phyloP scores from a whole-genome alignment of 2,329 filamentous ascomycete genomes.

The Ophiognomonia clavigignenti-juglandacearum region DNA sequence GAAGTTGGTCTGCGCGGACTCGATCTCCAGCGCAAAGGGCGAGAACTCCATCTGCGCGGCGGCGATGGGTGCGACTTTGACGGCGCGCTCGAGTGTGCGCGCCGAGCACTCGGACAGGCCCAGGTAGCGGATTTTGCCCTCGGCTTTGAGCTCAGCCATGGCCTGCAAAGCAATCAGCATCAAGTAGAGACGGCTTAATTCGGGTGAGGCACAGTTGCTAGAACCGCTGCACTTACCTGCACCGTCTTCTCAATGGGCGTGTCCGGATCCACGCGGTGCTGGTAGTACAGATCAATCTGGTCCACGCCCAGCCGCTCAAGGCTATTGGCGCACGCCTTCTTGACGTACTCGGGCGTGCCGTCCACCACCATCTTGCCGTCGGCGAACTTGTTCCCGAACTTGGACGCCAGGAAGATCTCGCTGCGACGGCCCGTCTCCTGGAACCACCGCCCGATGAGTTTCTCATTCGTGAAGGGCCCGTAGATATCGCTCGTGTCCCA shows the following conservation, averaged over 20 bases:
- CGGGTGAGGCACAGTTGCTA: no score
- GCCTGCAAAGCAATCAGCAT: constrained; percentile 22
- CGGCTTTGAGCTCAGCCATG: constrained; percentile 40
- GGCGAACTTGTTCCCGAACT: constrained; percentile 25
- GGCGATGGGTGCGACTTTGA: constrained; percentile 40
- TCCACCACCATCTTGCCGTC: constrained; percentile 16
- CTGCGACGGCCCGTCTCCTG: constrained; percentile 32
- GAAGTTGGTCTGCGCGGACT: constrained; percentile 42
- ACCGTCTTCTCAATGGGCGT: constrained; percentile 44
- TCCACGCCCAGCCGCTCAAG: constrained; percentile 42
- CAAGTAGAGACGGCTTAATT: neutral
- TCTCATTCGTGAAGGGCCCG: constrained; percentile 27
- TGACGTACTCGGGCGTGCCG: constrained; percentile 23
- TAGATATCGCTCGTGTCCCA: constrained; percentile 18
- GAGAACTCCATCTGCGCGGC: constrained; percentile 49
- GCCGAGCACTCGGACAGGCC: constrained; percentile 44
- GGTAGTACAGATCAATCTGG: constrained; percentile 49
- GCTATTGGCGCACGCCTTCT: constrained; percentile 25
- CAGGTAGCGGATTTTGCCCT: constrained; percentile 48
- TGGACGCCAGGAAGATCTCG: constrained; percentile 43
- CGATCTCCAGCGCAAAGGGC: constrained; percentile 52
- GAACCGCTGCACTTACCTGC: constrained; percentile 1
- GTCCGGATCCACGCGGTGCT: constrained; percentile 41
- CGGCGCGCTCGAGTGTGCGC: constrained; percentile 41
- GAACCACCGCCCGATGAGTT: constrained; percentile 40